These are phyloP conservation scores for Reutealis trisperma DNA, from an alignment of 345 rosid genomes.

Conservation along the genomic window DNA sequence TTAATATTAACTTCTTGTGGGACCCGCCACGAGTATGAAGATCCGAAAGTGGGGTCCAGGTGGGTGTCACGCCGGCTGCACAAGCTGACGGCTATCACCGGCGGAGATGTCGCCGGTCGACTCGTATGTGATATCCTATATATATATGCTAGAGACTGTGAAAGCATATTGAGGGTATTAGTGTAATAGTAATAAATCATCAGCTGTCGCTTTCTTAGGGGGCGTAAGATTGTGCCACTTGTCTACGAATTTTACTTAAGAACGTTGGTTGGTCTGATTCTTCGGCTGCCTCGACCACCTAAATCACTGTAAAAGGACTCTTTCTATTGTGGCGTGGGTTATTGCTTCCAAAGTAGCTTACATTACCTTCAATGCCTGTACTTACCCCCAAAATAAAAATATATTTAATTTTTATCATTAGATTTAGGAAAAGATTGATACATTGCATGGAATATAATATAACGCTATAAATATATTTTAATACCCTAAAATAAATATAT, in stretches of 20 bases:
- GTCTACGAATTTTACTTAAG: not conserved
- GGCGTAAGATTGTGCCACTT: conserved; percentile 20
- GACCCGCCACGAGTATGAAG: not conserved
- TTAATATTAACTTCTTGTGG: not conserved
- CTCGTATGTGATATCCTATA: too few relatives aligned
- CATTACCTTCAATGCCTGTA: too few relatives aligned
- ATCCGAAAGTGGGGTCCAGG: conserved; percentile 13
- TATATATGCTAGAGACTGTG: conserved; percentile 5
- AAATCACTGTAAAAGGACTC: too few relatives aligned
- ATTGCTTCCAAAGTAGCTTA: too few relatives aligned
- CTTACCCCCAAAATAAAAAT: too few relatives aligned
- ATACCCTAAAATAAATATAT: too few relatives aligned
- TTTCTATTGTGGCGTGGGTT: too few relatives aligned
- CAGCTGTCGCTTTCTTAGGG: conserved; percentile 11
- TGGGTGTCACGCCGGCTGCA: not conserved
- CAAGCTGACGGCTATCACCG: conserved; percentile 26
- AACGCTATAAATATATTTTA: too few relatives aligned
- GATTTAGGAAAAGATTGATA: too few relatives aligned
- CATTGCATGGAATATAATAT: too few relatives aligned
- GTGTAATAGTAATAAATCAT: not conserved
- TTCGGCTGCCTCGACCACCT: not conserved
- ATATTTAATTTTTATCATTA: too few relatives aligned
- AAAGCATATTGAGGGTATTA: not conserved
- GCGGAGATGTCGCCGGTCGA: conserved; percentile 27
- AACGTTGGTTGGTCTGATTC: conserved; percentile 3